Evolutionary conservation across 352 stramenopile species (phyloP), one percentile per base, ranked within the genome.

Genomic region (Phytophthora lateralis): DNA sequence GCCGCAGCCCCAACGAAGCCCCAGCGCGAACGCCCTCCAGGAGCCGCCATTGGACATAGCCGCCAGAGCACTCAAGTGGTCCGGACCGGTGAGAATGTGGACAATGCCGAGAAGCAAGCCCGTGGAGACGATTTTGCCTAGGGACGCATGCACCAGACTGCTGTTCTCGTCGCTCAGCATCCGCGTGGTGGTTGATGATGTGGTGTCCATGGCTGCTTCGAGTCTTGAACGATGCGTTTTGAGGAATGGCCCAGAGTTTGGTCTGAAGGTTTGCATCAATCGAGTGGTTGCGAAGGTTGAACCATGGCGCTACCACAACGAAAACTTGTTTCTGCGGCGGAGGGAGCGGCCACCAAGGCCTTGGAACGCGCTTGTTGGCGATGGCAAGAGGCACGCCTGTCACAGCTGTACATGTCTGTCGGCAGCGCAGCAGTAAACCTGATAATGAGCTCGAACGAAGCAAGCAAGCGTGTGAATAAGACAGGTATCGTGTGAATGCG

Each of bases 1-100:
- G 27, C 93, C 91, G 29, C 91, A 81, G 15, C 93, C 93, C 91
- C 91, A 98, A 72, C 88, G 85, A 17, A 97, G 73, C 11, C 91
- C 91, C 3, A 97, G 75, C 14, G 76, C 69, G 62, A 97, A 97
- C 1, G 88, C 82, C 20, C 73, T 71, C 67, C 75, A 92, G n/a
- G 82, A 95, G 4, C 78, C 89, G 35, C 73, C 85, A 6, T 86
- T 84, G 20, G 80, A 89, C 57, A 97, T 84, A 35, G 91, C 96
- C 10, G 89, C 90, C 14, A 98, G 66, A 29, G 91, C 91, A 49
- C 80, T 91, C 26, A 98, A 15, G 63, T 97, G 90, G 62, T 93
- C 83, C 1, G 63, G 55, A 15, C 61, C 66, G n/a, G 69, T 84
- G 61, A 81, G 63, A 45, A 84, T 69, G 57, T 84, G 75, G 21